phyloP scores from a whole-genome alignment of 2,329 filamentous ascomycete genomes.

The Penicillium olsonii region DNA sequence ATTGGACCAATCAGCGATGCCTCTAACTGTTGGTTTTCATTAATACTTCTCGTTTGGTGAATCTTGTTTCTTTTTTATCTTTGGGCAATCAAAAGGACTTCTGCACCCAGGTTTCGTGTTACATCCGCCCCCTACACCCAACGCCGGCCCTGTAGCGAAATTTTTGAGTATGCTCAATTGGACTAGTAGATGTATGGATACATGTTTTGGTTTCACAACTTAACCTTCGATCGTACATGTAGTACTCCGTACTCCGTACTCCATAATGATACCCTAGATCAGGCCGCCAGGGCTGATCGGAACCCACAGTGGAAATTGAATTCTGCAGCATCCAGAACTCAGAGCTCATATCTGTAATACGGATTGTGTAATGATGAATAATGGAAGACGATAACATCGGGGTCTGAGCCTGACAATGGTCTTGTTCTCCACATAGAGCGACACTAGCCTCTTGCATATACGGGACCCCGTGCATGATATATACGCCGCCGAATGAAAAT shows the following conservation, averaged over 20 bases:
- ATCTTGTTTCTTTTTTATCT: neutral
- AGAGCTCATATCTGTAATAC: neutral
- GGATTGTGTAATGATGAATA: too few relatives aligned
- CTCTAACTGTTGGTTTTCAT: constrained; percentile 4
- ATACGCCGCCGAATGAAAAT: neutral
- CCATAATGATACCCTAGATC: neutral
- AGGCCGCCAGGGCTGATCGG: neutral
- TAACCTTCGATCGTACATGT: neutral
- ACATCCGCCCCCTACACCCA: constrained; percentile 1
- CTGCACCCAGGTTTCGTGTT: constrained; percentile 1
- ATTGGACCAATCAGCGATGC: neutral
- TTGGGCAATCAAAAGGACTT: neutral
- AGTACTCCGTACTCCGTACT: too few relatives aligned
- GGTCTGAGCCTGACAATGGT: neutral
- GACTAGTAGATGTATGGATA: neutral
- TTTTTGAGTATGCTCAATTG: neutral
- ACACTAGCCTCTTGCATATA: neutral
- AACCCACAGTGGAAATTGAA: neutral
- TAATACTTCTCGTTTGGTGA: neutral
- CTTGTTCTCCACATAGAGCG: neutral
- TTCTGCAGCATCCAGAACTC: neutral
- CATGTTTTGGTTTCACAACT: neutral
- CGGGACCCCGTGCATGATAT: constrained; percentile 1
- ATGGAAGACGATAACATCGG: neutral
- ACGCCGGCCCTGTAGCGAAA: neutral